Evolutionary conservation across 108 stramenopile species (phyloP), one percentile per base, ranked within the genome.

Genomic region (Nitzschia sp.): DNA sequence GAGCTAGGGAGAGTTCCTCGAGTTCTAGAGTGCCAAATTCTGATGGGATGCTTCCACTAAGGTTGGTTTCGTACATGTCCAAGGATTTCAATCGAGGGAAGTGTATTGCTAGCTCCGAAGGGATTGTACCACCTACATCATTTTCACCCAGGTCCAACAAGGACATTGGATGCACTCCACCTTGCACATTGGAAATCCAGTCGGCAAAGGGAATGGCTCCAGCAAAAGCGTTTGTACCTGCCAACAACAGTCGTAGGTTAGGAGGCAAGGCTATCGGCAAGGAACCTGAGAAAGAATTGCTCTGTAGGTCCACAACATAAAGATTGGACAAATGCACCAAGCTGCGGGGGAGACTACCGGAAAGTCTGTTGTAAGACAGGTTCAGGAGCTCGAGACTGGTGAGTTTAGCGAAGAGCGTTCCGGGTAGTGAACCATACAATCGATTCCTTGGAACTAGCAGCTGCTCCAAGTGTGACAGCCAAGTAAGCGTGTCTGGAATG

Each of bases 371-470:
- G 7, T 21, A 8, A 0, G 51, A 42, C 39, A 67, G 3, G 55
- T 67, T 53, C 14, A 67, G 42, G 24, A 55, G 22, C 10, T 41
- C 8, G 20, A 67, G 24, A 2, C 55, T 12, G 17, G 53, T 14
- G 9, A 54, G 24, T 14, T 5, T 21, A 1, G 37, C 0, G 24
- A 60, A 60, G 20, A 69, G 26, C 1, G 0, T 9, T 6, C 42
- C 7, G 14, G 69, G 69, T 5, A 69, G 8, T 15, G 43, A 10
- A 9, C 69, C 57, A 22, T 34, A 21, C 57, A 69, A 19, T 34
- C 57, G 56, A 59, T 69, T 69, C 3, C 46, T 11, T 10, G 24
- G 57, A 20, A 69, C 15, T 50, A 59, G 34, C 25, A 69, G n/a
- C 8, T 51, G 26, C 19, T 6, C 15, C 57, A 69, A 40, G 34